phyloP scores from a whole-genome alignment of 164 flowering plant species.

The Liriodendron chinense region DNA sequence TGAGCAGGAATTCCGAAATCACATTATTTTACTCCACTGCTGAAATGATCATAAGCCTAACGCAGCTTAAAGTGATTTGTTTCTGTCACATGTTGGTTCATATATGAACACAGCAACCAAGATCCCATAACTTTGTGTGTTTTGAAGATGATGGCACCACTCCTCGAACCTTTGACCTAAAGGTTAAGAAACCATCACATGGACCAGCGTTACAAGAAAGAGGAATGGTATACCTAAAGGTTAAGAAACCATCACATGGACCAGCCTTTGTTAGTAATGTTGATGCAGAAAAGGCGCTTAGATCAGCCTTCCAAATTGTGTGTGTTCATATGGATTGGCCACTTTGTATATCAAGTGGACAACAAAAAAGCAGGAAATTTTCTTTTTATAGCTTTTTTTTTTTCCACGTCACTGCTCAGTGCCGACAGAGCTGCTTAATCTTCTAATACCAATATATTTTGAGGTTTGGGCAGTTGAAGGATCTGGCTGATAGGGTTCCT shows the following conservation, averaged over 20 bases:
- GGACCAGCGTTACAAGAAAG: too few species aligned
- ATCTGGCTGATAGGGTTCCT: slow-evolving; percentile 51
- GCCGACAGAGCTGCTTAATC: neutral
- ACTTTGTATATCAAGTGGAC: neutral
- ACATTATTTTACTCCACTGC: neutral
- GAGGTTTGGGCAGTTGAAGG: slow-evolving; percentile 57
- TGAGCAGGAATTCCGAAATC: too few species aligned
- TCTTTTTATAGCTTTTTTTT: neutral
- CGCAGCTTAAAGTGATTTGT: too few species aligned
- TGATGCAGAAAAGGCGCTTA: neutral
- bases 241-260: too few species aligned
- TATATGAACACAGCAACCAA: too few species aligned
- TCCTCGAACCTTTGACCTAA: too few species aligned
- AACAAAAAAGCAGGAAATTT: neutral
- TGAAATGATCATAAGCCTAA: too few species aligned
- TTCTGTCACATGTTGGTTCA: too few species aligned
- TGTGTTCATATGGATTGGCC: neutral
- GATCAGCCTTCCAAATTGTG: neutral
- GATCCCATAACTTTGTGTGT: too few species aligned
- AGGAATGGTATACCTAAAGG: too few species aligned
- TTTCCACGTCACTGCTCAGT: neutral
- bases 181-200: too few species aligned
- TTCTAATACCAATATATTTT: slow-evolving; percentile 3
- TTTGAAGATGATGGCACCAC: too few species aligned
- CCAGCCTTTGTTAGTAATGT: neutral